A percentile compares a stretch with the other conserved stretches of the same genome.
Conservation (phyloP, 805 yeast genomes). For the Crinitomyces ghanaensis region DNA sequence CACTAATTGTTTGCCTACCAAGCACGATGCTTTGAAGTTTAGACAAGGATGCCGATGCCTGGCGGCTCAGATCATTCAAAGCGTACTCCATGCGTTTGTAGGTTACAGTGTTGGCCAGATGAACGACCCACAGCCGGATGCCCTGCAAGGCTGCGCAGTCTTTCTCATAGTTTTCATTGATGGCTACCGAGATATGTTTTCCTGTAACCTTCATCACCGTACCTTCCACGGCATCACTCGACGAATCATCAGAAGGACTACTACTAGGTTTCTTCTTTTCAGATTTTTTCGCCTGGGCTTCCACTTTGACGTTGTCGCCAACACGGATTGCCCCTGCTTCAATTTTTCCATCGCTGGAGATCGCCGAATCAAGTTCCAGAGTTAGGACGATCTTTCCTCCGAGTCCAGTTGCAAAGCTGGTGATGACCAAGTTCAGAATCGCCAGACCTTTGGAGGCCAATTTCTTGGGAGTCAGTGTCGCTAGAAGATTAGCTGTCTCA, state of each 20-base stretch:
- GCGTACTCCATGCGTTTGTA: conserved; percentile 59
- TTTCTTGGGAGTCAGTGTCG: conserved; percentile 45
- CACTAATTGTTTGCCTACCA: conserved; percentile 33
- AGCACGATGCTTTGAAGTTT: conserved; percentile 34
- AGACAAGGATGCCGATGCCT: conserved; percentile 27
- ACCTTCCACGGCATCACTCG: conserved; percentile 37
- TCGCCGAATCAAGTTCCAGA: conserved; percentile 42
- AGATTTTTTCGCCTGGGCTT: conserved; percentile 18
- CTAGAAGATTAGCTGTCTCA: conserved; percentile 33
- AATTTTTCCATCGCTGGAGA: conserved; percentile 5
- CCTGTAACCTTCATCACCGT: conserved; percentile 49
- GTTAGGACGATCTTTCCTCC: conserved; percentile 69
- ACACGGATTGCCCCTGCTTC: conserved; percentile 44
- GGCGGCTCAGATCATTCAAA: conserved; percentile 50
- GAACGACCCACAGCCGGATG: conserved; percentile 51
- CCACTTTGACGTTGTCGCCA: conserved; percentile 69
- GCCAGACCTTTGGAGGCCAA: conserved; percentile 71
- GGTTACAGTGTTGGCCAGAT: conserved; percentile 35
- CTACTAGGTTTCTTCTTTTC: conserved; percentile 12
- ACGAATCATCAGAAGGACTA: not conserved
- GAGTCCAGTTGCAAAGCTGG: conserved; percentile 60
- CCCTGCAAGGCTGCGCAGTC: conserved; percentile 35
- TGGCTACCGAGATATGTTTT: conserved; percentile 42
- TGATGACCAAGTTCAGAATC: conserved; percentile 47
- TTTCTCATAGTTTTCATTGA: conserved; percentile 49